Evolutionary conservation across 176 grass and related monocot genomes (phyloP).

Genomic region (Chloris gayana): DNA sequence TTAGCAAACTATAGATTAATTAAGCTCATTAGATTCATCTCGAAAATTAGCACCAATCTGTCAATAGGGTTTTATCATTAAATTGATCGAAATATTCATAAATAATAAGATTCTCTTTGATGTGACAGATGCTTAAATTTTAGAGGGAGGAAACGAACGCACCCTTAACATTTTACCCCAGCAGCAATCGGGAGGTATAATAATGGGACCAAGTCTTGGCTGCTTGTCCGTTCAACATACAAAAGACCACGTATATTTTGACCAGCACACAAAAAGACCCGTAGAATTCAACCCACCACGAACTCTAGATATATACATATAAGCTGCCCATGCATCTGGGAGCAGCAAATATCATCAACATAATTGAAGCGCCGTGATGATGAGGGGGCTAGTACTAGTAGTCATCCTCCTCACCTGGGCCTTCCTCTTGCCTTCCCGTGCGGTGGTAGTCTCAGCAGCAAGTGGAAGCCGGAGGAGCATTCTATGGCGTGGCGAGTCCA

Average conservation of each 20-base stretch:
- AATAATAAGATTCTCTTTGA: too few species aligned
- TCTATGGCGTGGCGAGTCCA: slow-evolving; percentile 39
- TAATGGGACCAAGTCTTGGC: not conserved
- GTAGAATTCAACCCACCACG: not conserved
- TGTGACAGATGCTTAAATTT: too few species aligned
- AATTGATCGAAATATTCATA: too few species aligned
- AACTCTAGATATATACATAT: not conserved
- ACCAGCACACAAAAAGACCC: not conserved
- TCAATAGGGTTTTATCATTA: too few species aligned
- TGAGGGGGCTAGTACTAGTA: not conserved
- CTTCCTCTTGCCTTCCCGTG: slow-evolving; percentile 11
- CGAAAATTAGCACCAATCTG: too few species aligned
- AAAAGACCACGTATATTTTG: not conserved
- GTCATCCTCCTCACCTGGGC: not conserved
- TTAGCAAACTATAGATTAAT: too few species aligned
- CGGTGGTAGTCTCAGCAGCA: too few species aligned
- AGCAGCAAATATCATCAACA: not conserved
- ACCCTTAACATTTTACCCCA: too few species aligned
- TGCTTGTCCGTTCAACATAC: not conserved
- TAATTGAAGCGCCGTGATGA: not conserved
- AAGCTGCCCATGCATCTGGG: not conserved
- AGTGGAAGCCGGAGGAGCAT: slow-evolving; percentile 21
- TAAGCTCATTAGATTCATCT: too few species aligned
- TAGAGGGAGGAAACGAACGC: too few species aligned
- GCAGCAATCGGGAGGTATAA: not conserved